Evolutionary conservation across 352 stramenopile species (phyloP).

Genomic region (Peronospora destructor): DNA sequence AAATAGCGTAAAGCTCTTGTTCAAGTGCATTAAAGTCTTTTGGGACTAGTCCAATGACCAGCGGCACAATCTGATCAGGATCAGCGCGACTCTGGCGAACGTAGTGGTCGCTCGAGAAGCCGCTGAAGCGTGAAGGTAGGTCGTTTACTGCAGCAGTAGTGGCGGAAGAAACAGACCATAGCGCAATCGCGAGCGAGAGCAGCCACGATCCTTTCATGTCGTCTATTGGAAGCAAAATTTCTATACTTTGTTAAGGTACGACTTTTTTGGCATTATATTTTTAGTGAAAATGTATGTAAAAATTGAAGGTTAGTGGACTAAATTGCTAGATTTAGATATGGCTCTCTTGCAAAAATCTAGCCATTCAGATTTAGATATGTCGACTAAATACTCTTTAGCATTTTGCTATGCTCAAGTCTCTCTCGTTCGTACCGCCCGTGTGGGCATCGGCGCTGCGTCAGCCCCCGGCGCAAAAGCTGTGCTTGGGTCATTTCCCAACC

Average conservation of each 20-base stretch:
- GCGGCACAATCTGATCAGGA: constrained; percentile 37
- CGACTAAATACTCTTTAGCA: neutral
- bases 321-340: too few relatives aligned
- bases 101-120: constrained; percentile 36
- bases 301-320: too few relatives aligned
- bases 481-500: constrained; percentile 72
- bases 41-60: constrained; percentile 47
- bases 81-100: constrained; percentile 21
- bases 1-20: constrained; percentile 42
- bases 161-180: constrained; percentile 4
- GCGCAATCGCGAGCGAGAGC: constrained; percentile 10
- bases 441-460: constrained; percentile 51
- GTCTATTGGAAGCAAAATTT: too few relatives aligned
- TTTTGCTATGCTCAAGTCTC: constrained; percentile 46
- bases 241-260: too few relatives aligned
- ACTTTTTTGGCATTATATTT: too few relatives aligned
- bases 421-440: constrained; percentile 49
- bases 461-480: constrained; percentile 43
- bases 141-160: neutral
- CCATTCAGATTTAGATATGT: too few relatives aligned
- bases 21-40: constrained; percentile 49
- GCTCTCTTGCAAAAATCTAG: too few relatives aligned
- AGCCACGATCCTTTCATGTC: constrained; percentile 18
- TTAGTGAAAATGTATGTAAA: too few relatives aligned
- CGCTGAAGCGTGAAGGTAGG: constrained; percentile 13